These are phyloP conservation scores for Lizanozyma gosingica DNA, from an alignment of 1,139 yeast genomes.

Conservation along the genomic window DNA sequence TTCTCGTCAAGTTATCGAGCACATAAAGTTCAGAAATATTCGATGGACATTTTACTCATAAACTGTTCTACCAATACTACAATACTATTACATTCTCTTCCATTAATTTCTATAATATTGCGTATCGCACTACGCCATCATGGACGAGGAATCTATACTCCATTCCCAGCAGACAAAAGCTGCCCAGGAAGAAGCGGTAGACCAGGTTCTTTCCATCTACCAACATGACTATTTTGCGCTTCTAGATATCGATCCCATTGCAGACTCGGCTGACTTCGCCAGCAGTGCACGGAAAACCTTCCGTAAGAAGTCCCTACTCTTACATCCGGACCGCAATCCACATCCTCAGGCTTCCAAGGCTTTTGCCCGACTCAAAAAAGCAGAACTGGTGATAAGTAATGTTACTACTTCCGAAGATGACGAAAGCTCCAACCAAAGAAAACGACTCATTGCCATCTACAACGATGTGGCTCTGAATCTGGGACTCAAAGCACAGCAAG, in stretches of 20 bases:
- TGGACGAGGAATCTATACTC: not conserved
- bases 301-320: not conserved
- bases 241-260: not conserved
- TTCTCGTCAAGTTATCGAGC: too few species aligned
- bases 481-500: not conserved
- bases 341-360: constrained; percentile 8
- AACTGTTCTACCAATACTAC: too few species aligned
- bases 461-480: not conserved
- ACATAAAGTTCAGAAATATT: too few species aligned
- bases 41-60: too few species aligned
- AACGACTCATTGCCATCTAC: constrained; percentile 1
- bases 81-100: too few species aligned
- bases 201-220: not conserved
- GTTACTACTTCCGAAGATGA: constrained; percentile 5
- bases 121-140: too few species aligned
- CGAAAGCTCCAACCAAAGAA: not conserved
- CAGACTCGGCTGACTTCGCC: not conserved
- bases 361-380: constrained; percentile 9
- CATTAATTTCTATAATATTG: too few species aligned
- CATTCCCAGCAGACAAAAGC: not conserved
- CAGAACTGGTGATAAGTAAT: constrained; percentile 8
- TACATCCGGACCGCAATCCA: constrained; percentile 9
- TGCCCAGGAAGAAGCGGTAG: not conserved
- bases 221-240: not conserved
- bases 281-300: not conserved